Conservation (phyloP, 2,329 filamentous ascomycete species). For the Blumeriella jaapii region DNA sequence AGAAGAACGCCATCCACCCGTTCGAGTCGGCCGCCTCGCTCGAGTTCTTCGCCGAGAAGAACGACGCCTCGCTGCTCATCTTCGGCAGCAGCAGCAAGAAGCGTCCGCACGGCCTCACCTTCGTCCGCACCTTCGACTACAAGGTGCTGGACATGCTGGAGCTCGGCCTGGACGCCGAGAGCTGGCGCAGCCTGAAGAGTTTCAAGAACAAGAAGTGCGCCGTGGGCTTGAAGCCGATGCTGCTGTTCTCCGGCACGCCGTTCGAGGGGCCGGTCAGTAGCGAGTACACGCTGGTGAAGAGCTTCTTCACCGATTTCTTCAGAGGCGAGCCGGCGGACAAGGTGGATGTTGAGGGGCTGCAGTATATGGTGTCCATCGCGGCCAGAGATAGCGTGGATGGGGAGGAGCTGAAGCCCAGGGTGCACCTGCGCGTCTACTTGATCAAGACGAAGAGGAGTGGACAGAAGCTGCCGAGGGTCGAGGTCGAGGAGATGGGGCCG, state of each 20-base stretch:
- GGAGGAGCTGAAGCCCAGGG: slow-evolving; percentile 40
- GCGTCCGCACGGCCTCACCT: slow-evolving; percentile 78
- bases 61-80: slow-evolving; percentile 77
- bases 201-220: slow-evolving; percentile 69
- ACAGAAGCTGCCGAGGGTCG: slow-evolving; percentile 77
- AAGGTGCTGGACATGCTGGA: slow-evolving; percentile 94
- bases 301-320: slow-evolving; percentile 83
- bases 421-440: slow-evolving; percentile 70
- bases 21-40: slow-evolving; percentile 83
- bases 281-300: slow-evolving; percentile 78
- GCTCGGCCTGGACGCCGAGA: slow-evolving; percentile 66
- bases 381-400: slow-evolving; percentile 50
- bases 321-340: slow-evolving; percentile 65
- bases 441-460: slow-evolving; percentile 79
- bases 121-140: slow-evolving; percentile 72
- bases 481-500: slow-evolving; percentile 91
- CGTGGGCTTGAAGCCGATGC: slow-evolving; percentile 76
- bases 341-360: slow-evolving; percentile 89
- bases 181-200: slow-evolving; percentile 56
- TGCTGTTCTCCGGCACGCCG: slow-evolving; percentile 79
- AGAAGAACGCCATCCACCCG: slow-evolving; percentile 92
- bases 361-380: slow-evolving; percentile 75
- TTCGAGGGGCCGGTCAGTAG: slow-evolving; percentile 75
- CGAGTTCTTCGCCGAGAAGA: slow-evolving; percentile 94
- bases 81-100: slow-evolving; percentile 88